A percentile compares a stretch with the other conserved stretches of the same genome.
phyloP scores from a whole-genome alignment of 306 rosid genomes.

The Pyrus pyrifolia region DNA sequence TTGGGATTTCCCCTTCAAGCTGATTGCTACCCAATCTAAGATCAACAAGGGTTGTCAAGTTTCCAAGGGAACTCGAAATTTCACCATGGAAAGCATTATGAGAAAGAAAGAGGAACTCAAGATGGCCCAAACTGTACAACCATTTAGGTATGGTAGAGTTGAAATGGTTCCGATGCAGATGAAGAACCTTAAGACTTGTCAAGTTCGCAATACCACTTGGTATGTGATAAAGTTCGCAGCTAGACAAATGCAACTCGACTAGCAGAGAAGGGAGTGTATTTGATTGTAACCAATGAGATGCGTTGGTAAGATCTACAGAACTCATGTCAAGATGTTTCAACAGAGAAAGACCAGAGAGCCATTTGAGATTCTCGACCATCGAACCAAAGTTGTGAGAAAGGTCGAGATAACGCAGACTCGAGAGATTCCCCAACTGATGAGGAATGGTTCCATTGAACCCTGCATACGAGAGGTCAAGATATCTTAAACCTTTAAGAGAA shows the following conservation, averaged over 20 bases:
- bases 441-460: slow-evolving; percentile 6
- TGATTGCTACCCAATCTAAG: neutral
- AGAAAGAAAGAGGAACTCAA: neutral
- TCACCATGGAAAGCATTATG: neutral
- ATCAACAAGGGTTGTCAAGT: neutral
- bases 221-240: too few relatives aligned
- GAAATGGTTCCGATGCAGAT: neutral
- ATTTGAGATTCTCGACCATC: neutral
- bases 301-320: too few relatives aligned
- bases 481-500: neutral
- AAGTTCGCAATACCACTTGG: too few relatives aligned
- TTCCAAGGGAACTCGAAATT: neutral
- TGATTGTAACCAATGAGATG: too few relatives aligned
- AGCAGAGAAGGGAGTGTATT: too few relatives aligned
- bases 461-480: neutral
- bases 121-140: neutral
- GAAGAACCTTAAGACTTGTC: neutral
- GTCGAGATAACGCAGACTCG: neutral
- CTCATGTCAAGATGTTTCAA: too few relatives aligned
- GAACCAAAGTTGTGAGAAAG: neutral
- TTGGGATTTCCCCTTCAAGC: neutral
- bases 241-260: too few relatives aligned
- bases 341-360: slow-evolving; percentile 2
- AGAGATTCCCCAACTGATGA: slow-evolving; percentile 7
- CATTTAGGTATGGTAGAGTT: slow-evolving; percentile 8